Base-by-base conservation (phyloP, 176 grass and related monocot species). In the Cenchrus americanus region DNA sequence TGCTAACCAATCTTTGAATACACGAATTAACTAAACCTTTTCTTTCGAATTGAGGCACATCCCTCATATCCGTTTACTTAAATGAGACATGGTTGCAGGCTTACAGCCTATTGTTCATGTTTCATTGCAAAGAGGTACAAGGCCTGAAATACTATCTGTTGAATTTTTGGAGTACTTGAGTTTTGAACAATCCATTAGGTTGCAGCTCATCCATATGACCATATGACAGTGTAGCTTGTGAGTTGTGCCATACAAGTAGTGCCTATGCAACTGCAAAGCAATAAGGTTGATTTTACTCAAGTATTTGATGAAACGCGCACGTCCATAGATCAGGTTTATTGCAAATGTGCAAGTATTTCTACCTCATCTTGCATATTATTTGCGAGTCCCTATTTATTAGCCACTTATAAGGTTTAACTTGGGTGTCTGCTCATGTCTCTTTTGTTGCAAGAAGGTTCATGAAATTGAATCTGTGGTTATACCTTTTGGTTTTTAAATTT, bases 191-290 rank as follows among this genome's bases (percentile, higher is more conserved):
- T 69, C 57, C 27, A 62, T 34, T 24, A 63, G 57, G 46, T 19
- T 59, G 72, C 79, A 86, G 24, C 59, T 65, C 48, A 71, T 86
- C 24, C 77, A 63, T 22, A 19, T 65, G 34, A 37, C 34, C 34
- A 63, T 22, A 19, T 65, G 61, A 65, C 27, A 30, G 57, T 77
- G 32, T 85, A 82, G 64, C 66, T 27, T 75, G 14, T 89, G 55
- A 32, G 48, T 41, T 69, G 14, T 89, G 64, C 18, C 14, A n/a
- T 62, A 61, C 24, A 76, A 55, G 57, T 67, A 73, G 60, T 67
- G 1, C 11, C 12, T 76, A 55, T 43, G 18, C 44, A 76, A 50
- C 44, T 26, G 2, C 0, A 19, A 52, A 81, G 68, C 10, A n/a
- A 53, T 81, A 46, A 70, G 9, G 21, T 76, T 13, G 8, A 69